Base-by-base conservation (phyloP, 2,329 filamentous ascomycete genomes). In the Coniochaeta sp. region DNA sequence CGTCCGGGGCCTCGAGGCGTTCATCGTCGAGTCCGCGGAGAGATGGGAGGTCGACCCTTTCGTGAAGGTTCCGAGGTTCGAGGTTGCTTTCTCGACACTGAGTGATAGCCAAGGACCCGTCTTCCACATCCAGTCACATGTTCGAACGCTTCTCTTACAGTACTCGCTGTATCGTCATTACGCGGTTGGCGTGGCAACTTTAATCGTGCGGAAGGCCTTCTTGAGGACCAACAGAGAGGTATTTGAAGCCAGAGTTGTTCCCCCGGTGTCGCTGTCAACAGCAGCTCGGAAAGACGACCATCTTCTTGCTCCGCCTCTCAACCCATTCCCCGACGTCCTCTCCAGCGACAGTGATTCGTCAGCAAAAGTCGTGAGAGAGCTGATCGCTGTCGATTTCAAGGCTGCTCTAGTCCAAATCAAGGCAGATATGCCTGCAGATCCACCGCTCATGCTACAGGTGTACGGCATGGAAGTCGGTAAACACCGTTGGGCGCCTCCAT, bases 161-260 rank as follows among this genome's bases (percentile, higher is more conserved):
- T 98, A 98, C 70, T 99, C 96, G 0, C 82, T 99, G 0, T 96
- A 96, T 72, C 88, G 93, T 3, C 93, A 96, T 70, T 99, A 97
- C 70, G 89, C 93, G 0, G 81, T 96, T 28, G 90, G 91, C 1
- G 86, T 98, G 62, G 95, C 93, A 9, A 77, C 83, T 26, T 87
- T 87, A 70, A 90, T 96, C 2, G 73, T 99, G 26, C 81, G 82
- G 59, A 86, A 86, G 68, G 88, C 89, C 0, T 90, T 93, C 64
- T 73, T 84, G 71, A 79, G 76, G 61, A 81, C 82, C 1, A 74
- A 76, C 40, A 74, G 73, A 28, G 80, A 82, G 61, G 61, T 70
- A 58, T 50, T 72, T 64, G 65, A 73, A 70, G 66, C 71, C 68
- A 66, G 71, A 67, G 64, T 43, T 57, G 61, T 69, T 1, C 64